A percentile compares a stretch with the other conserved stretches of the same genome.
Evolutionary conservation across 805 yeast species (phyloP).

Genomic region (Monosporozyma siamensis): DNA sequence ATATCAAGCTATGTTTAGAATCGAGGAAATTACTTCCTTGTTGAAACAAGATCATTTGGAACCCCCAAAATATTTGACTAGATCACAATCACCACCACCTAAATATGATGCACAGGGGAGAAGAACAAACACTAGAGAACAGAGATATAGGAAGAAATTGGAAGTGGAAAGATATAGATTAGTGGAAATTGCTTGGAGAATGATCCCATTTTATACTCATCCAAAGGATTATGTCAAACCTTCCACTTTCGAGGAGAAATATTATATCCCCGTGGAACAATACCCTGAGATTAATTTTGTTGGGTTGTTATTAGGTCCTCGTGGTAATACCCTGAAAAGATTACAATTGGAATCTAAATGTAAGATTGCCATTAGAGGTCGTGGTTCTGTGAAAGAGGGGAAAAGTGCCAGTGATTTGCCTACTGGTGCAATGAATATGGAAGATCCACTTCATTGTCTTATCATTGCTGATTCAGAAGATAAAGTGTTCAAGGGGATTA

Average conservation of each 20-base stretch:
- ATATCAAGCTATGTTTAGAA: slow-evolving; percentile 58
- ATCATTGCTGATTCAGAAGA: slow-evolving; percentile 76
- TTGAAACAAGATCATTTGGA: slow-evolving; percentile 26
- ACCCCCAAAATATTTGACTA: slow-evolving; percentile 40
- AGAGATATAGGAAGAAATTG: slow-evolving; percentile 46
- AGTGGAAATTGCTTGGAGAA: slow-evolving; percentile 63
- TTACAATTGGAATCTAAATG: slow-evolving; percentile 85
- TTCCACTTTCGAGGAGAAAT: slow-evolving; percentile 67
- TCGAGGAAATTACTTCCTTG: slow-evolving; percentile 67
- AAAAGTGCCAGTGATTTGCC: slow-evolving; percentile 43
- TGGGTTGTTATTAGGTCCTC: slow-evolving; percentile 85
- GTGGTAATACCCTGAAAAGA: slow-evolving; percentile 81
- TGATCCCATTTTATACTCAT: slow-evolving; percentile 68
- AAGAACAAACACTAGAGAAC: slow-evolving; percentile 77
- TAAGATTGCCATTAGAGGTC: slow-evolving; percentile 81
- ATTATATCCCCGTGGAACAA: slow-evolving; percentile 74
- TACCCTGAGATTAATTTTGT: slow-evolving; percentile 90
- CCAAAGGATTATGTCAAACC: slow-evolving; percentile 71
- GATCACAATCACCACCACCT: slow-evolving; percentile 89
- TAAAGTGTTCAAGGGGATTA: slow-evolving; percentile 65
- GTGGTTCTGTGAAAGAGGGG: slow-evolving; percentile 94
- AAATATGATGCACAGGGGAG: slow-evolving; percentile 75
- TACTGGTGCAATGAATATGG: slow-evolving; percentile 44
- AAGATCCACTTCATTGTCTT: slow-evolving; percentile 83
- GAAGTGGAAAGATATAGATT: slow-evolving; percentile 75